phyloP scores from a whole-genome alignment of 768 basidiomycete genomes.

The Saitozyma sp. region DNA sequence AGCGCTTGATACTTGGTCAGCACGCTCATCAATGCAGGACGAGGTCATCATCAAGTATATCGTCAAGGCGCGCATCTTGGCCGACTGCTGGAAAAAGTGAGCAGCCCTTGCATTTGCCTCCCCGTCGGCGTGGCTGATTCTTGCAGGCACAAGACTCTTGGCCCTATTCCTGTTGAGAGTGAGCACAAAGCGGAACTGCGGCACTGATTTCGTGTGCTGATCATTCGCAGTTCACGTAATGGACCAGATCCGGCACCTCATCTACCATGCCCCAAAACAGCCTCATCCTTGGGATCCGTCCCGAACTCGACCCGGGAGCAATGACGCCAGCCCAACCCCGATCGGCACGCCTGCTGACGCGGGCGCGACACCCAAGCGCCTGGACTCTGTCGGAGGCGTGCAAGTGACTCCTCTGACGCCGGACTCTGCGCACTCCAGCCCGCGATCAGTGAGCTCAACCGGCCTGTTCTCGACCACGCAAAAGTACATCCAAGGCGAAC shows the following conservation, averaged over 20 bases:
- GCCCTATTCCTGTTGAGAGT: constrained; percentile 95
- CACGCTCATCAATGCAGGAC: constrained; percentile 56
- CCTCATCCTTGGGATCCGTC: constrained; percentile 79
- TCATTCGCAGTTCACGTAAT: constrained; percentile 49
- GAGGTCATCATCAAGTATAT: constrained; percentile 95
- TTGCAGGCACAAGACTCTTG: constrained; percentile 74
- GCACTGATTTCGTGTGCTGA: constrained; percentile 2
- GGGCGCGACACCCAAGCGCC: constrained; percentile 18
- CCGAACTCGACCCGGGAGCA: constrained; percentile 13
- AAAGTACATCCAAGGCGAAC: constrained; percentile 39
- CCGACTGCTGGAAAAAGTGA: constrained; percentile 93
- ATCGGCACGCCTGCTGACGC: constrained; percentile 1
- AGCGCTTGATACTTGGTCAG: constrained; percentile 16
- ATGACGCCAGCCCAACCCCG: neutral
- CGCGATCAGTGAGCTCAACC: neutral
- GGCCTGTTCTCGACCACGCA: constrained; percentile 25
- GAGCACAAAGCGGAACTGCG: constrained; percentile 62
- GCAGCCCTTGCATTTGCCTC: constrained; percentile 4
- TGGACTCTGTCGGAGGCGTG: constrained; percentile 9
- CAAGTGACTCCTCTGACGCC: neutral
- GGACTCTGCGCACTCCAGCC: neutral
- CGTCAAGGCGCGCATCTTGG: constrained; percentile 96
- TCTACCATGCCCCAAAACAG: constrained; percentile 63
- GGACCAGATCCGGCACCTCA: constrained; percentile 52
- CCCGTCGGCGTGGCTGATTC: neutral